Conservation (phyloP, 1,284 basidiomycete species). For the Ceratobasidium sp. region DNA sequence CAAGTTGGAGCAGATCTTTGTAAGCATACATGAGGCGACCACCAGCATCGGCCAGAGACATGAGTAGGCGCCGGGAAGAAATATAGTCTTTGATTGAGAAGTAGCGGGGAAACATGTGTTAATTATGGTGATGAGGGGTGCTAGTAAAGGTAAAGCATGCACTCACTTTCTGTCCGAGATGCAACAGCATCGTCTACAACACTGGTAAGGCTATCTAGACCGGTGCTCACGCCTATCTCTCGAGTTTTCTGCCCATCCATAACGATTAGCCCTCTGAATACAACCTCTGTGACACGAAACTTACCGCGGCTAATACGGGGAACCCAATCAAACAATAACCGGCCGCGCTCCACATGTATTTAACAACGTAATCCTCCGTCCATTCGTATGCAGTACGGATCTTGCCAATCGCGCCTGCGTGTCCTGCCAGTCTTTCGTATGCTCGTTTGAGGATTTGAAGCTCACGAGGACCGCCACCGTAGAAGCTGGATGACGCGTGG, state of each 20-base stretch:
- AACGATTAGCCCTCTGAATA: slow-evolving; percentile 49
- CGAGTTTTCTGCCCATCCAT: slow-evolving; percentile 58
- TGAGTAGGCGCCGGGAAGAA: slow-evolving; percentile 89
- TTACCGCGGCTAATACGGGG: slow-evolving; percentile 67
- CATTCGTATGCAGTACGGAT: slow-evolving; percentile 86
- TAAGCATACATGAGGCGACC: slow-evolving; percentile 92
- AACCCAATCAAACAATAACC: slow-evolving; percentile 91
- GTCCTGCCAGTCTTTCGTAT: slow-evolving; percentile 84
- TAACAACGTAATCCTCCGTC: slow-evolving; percentile 95
- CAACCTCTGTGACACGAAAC: slow-evolving; percentile 59
- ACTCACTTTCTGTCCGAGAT: slow-evolving; percentile 70
- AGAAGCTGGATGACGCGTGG: slow-evolving; percentile 70
- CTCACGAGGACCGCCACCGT: slow-evolving; percentile 89
- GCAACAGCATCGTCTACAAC: slow-evolving; percentile 59
- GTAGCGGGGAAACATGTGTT: too few relatives aligned
- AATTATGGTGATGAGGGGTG: slow-evolving; percentile 23
- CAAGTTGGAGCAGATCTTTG: slow-evolving; percentile 92
- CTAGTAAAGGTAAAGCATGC: slow-evolving; percentile 8
- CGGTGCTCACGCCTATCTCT: slow-evolving; percentile 23
- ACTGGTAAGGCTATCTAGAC: slow-evolving; percentile 4
- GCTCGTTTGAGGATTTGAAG: slow-evolving; percentile 83
- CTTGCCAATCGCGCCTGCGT: slow-evolving; percentile 94
- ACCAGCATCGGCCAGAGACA: slow-evolving; percentile 95
- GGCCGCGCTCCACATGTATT: slow-evolving; percentile 92
- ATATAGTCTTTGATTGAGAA: slow-evolving; percentile 77